A percentile compares a stretch with the other conserved stretches of the same genome.
Conservation (phyloP, 768 basidiomycete species). For the Calocybe indica region DNA sequence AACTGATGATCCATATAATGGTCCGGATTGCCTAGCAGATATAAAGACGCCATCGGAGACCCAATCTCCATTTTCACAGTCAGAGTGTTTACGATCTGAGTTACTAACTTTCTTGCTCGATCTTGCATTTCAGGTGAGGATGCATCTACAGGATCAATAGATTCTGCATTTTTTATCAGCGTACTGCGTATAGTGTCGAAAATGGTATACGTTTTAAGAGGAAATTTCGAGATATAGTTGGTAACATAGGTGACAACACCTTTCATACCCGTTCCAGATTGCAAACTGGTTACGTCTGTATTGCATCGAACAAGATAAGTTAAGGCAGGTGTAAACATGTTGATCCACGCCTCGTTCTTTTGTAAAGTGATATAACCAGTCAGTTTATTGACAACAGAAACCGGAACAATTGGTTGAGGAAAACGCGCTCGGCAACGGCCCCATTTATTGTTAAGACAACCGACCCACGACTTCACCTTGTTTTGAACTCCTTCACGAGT, state of each 20-base stretch:
- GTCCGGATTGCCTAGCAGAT: conserved; percentile 28
- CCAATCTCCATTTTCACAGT: conserved; percentile 30
- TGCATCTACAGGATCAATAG: conserved; percentile 4
- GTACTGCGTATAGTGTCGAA: conserved; percentile 21
- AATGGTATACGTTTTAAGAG: conserved; percentile 24
- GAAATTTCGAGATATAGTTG: conserved; percentile 30
- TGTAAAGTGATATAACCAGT: conserved; percentile 18
- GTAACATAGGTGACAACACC: conserved; percentile 14
- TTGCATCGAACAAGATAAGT: conserved; percentile 27
- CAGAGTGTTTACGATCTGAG: conserved; percentile 30
- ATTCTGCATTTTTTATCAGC: conserved; percentile 15
- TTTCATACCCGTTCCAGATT: conserved; percentile 29
- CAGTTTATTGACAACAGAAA: conserved; percentile 9
- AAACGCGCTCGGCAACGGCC: conserved; percentile 18
- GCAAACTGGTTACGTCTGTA: conserved; percentile 23
- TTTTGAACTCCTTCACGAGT: not conserved
- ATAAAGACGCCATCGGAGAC: conserved; percentile 27
- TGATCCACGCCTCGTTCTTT: conserved; percentile 23
- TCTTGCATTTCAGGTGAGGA: too few relatives aligned
- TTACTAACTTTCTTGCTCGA: conserved; percentile 18
- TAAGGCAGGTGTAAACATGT: conserved; percentile 20
- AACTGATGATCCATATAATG: conserved; percentile 32
- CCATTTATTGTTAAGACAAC: too few relatives aligned
- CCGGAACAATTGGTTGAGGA: conserved; percentile 12
- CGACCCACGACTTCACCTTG: too few relatives aligned